Evolutionary conservation across 192 early-diverging fungal genomes (phyloP), one percentile per base, ranked within the genome.

Genomic region (Mortierella claussenii): DNA sequence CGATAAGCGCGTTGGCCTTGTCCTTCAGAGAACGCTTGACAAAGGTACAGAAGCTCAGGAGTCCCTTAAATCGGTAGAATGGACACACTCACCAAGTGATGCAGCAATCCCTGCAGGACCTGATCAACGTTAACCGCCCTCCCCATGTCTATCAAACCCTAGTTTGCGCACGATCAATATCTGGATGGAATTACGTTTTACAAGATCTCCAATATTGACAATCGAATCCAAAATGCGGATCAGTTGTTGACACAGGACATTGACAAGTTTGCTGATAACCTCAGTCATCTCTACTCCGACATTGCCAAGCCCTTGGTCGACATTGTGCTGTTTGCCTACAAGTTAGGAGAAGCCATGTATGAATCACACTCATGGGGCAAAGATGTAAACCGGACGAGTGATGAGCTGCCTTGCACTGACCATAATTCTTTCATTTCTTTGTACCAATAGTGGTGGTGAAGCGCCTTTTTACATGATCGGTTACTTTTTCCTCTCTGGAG

Each of bases 151-250:
- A 15, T 54, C 51, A 27, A 28, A 58, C 58, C 20, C 15, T 71
- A 87, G 80, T 71, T 83, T 58, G 83, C 86, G 31, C 91, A 95
- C 53, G 81, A 86, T 36, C 81, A 88, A 68, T 94, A 94, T 63
- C 65, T 93, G 33, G 76, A 80, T 54, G 90, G 88, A 46, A 92
- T 92, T 76, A 90, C 89, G 4, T 94, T 93, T 63, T 94, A 93
- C 83, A 93, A 94, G 69, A 86, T 92, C 27, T 88, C 89, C 30
- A 93, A 93, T 79, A 81, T 94, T 27, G 92, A 94, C 62, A 89
- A 93, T 48, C 80, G 92, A 36, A 84, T 92, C 60, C 87, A 90
- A 54, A 91, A 91, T 61, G 85, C 88, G 0, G 91, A 92, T 80
- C 91, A 93, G 67, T 64, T 87, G 15, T 53, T 89, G 40, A 87